Conservation (phyloP, 2,329 filamentous ascomycete species). For the Trichothecium roseum region DNA sequence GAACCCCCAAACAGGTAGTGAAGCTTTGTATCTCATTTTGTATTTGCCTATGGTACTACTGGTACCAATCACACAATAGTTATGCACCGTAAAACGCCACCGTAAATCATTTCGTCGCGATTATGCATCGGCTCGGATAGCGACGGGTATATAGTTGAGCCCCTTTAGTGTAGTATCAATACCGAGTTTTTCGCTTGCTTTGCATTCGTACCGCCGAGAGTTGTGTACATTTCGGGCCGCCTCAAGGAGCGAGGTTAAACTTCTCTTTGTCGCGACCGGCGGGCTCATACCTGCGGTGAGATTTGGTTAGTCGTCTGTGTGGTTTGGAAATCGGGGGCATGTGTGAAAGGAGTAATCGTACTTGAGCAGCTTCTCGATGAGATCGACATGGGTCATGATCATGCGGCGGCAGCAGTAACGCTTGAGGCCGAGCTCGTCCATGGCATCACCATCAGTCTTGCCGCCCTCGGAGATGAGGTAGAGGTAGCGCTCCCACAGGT, state of each 20-base stretch:
- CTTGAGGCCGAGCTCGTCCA: slow-evolving; percentile 88
- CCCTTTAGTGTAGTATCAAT: not conserved
- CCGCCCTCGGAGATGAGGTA: slow-evolving; percentile 68
- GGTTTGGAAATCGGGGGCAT: not conserved
- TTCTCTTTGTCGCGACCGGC: too few relatives aligned
- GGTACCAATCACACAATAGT: not conserved
- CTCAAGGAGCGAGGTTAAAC: too few relatives aligned
- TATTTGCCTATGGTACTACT: too few relatives aligned
- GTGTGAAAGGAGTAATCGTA: slow-evolving; percentile 34
- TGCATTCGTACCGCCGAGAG: not conserved
- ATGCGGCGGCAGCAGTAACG: slow-evolving; percentile 98
- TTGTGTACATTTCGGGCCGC: not conserved
- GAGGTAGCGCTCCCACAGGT: slow-evolving; percentile 95
- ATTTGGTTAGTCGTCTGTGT: not conserved
- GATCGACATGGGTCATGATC: slow-evolving; percentile 98
- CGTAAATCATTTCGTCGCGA: too few relatives aligned
- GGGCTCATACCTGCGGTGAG: slow-evolving; percentile 1
- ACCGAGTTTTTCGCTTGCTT: too few relatives aligned
- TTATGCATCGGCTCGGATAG: too few relatives aligned
- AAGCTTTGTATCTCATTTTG: too few relatives aligned
- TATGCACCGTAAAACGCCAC: too few relatives aligned
- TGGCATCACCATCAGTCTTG: slow-evolving; percentile 73
- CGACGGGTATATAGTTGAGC: too few relatives aligned
- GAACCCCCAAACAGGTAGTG: too few relatives aligned
- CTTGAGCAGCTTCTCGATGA: slow-evolving; percentile 97